Evolutionary conservation across 2,329 filamentous ascomycete genomes (phyloP).

Genomic region (Verticillium zaregamsianum): DNA sequence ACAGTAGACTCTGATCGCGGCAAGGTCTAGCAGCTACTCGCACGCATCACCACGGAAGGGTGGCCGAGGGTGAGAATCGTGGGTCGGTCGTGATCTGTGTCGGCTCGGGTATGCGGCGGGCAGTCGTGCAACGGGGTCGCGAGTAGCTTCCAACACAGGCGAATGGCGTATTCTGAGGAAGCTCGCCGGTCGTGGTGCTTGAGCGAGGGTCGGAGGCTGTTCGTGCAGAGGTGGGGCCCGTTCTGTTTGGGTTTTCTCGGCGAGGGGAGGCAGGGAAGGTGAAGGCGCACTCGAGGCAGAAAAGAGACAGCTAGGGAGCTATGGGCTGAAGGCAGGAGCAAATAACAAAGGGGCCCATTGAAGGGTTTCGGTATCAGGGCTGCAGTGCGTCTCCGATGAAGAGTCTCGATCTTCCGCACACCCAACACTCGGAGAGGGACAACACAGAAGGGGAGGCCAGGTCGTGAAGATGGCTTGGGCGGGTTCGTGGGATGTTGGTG

Average conservation of each 20-base stretch:
- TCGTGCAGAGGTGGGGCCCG: not conserved
- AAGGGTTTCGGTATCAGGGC: not conserved
- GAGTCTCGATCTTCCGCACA: not conserved
- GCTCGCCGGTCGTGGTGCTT: not conserved
- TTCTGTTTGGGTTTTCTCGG: slow-evolving; percentile 2
- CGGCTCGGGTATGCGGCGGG: not conserved
- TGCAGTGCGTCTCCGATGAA: not conserved
- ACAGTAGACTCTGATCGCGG: not conserved
- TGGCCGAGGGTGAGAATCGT: not conserved
- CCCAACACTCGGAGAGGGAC: not conserved
- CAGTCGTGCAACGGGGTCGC: not conserved
- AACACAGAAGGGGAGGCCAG: not conserved
- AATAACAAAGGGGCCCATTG: not conserved
- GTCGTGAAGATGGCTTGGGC: slow-evolving; percentile 7
- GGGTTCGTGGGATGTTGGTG: slow-evolving; percentile 1
- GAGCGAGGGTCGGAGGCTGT: not conserved
- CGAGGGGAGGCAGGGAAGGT: not conserved
- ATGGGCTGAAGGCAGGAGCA: not conserved
- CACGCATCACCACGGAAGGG: not conserved
- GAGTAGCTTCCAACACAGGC: not conserved
- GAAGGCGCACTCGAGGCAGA: not conserved
- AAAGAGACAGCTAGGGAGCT: not conserved
- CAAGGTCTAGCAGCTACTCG: not conserved
- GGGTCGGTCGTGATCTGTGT: not conserved
- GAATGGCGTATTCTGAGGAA: not conserved